Evolutionary conservation across 805 yeast genomes (phyloP).

Genomic region (Metschnikowia hibisci): DNA sequence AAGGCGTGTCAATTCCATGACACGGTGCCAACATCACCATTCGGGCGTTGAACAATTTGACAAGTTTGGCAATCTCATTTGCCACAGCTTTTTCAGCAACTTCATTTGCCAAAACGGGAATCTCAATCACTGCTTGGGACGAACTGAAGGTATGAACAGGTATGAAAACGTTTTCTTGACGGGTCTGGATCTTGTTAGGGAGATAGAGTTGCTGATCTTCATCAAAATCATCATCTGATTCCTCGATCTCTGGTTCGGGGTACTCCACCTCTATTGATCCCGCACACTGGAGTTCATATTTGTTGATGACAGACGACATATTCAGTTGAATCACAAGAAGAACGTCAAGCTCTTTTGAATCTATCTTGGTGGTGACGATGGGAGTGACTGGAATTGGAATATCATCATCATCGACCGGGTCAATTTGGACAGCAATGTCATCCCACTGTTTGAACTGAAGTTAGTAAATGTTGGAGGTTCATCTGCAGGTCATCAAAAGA

Average conservation of each 20-base stretch:
- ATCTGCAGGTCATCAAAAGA: neutral
- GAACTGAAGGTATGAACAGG: constrained; percentile 6
- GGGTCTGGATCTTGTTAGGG: constrained; percentile 21
- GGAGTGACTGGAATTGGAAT: constrained; percentile 20
- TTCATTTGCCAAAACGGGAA: constrained; percentile 37
- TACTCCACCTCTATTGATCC: constrained; percentile 17
- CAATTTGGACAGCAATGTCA: constrained; percentile 36
- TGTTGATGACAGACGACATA: neutral
- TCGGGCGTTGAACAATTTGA: constrained; percentile 4
- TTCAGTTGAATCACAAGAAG: constrained; percentile 19
- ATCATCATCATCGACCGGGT: constrained; percentile 40
- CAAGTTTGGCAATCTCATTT: constrained; percentile 17
- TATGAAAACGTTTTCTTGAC: constrained; percentile 9
- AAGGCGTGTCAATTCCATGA: constrained; percentile 24
- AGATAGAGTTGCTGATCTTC: constrained; percentile 49
- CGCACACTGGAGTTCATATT: constrained; percentile 3
- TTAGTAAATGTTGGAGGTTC: constrained; percentile 4
- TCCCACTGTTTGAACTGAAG: constrained; percentile 45
- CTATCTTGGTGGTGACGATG: neutral
- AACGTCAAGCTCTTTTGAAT: neutral
- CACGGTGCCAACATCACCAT: constrained; percentile 40
- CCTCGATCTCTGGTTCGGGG: constrained; percentile 13
- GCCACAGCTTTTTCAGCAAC: constrained; percentile 33
- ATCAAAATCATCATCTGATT: constrained; percentile 37
- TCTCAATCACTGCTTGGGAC: constrained; percentile 18